Conservation (phyloP, 305 asterid genomes). For the Fraxinus angustifolia region DNA sequence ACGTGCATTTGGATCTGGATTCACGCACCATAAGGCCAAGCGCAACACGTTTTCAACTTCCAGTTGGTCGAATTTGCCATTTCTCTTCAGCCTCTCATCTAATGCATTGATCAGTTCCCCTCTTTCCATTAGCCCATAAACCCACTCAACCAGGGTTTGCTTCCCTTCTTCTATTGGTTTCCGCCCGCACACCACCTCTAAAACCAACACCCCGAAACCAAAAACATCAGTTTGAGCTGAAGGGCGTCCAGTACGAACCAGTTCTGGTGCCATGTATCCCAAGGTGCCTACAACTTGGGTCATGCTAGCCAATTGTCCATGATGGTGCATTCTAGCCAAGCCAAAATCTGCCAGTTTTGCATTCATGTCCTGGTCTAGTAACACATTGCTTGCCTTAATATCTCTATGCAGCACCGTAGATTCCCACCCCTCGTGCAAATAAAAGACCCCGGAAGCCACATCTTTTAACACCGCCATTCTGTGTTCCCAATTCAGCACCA, state of each 20-base stretch:
- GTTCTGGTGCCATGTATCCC: constrained; percentile 40
- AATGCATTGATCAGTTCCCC: constrained; percentile 27
- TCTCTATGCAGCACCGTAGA: constrained; percentile 36
- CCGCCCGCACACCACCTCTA: constrained; percentile 37
- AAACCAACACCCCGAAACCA: constrained; percentile 30
- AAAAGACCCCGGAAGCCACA: constrained; percentile 35
- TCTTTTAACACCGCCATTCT: constrained; percentile 33
- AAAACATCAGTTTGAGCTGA: constrained; percentile 34
- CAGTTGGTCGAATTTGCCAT: constrained; percentile 22
- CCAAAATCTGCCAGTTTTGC: constrained; percentile 45
- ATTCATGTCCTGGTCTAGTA: constrained; percentile 36
- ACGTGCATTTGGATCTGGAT: constrained; percentile 28
- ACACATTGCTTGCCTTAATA: constrained; percentile 39
- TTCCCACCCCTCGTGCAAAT: constrained; percentile 43
- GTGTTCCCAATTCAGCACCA: constrained; percentile 24
- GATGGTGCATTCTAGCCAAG: constrained; percentile 39
- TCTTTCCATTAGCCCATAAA: constrained; percentile 25
- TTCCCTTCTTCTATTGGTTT: constrained; percentile 33
- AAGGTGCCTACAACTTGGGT: constrained; percentile 40
- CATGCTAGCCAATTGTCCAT: constrained; percentile 29
- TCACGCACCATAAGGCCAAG: constrained; percentile 30
- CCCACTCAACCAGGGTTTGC: constrained; percentile 31
- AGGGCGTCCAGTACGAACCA: constrained; percentile 30
- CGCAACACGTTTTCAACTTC: constrained; percentile 29
- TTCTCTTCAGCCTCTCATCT: constrained; percentile 17